Evolutionary conservation across 2,329 filamentous ascomycete species (phyloP).

Genomic region (Pseudogymnoascus sp.): DNA sequence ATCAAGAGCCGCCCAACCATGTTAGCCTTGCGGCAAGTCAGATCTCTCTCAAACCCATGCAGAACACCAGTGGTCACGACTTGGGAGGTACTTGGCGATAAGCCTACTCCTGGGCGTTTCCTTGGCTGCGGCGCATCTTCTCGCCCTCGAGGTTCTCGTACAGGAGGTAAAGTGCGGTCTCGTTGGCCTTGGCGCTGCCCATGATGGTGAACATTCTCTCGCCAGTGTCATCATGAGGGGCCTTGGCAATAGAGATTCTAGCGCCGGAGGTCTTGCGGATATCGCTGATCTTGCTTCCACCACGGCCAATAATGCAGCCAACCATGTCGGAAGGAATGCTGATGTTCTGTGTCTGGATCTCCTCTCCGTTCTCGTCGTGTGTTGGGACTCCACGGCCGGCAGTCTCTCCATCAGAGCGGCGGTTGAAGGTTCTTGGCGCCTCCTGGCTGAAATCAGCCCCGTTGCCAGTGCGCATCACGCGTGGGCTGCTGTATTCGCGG

Average conservation of each 20-base stretch:
- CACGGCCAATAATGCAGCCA: slow-evolving; percentile 95
- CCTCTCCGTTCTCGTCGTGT: slow-evolving; percentile 92
- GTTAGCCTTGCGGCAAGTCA: slow-evolving; percentile 55
- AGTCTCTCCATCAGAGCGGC: slow-evolving; percentile 77
- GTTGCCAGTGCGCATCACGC: slow-evolving; percentile 92
- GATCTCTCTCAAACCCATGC: slow-evolving; percentile 45
- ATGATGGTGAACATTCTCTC: slow-evolving; percentile 99
- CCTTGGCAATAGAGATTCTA: slow-evolving; percentile 87
- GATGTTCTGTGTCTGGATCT: slow-evolving; percentile 98
- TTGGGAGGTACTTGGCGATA: slow-evolving; percentile 41
- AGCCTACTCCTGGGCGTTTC: slow-evolving; percentile 32
- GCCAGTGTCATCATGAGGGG: slow-evolving; percentile 91
- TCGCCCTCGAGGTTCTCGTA: slow-evolving; percentile 99
- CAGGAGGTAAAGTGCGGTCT: slow-evolving; percentile 88
- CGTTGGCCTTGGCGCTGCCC: slow-evolving; percentile 86
- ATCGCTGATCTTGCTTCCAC: slow-evolving; percentile 94
- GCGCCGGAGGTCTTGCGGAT: slow-evolving; percentile 95
- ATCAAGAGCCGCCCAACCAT: slow-evolving; percentile 37
- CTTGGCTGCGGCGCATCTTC: slow-evolving; percentile 94
- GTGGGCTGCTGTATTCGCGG: slow-evolving; percentile 52
- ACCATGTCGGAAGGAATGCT: slow-evolving; percentile 99
- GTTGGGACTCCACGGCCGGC: slow-evolving; percentile 73
- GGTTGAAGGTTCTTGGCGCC: slow-evolving; percentile 57
- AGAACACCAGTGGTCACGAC: slow-evolving; percentile 32
- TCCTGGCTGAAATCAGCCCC: slow-evolving; percentile 95